phyloP scores from a whole-genome alignment of 148 eudicot species.

The Persicaria tinctoria region DNA sequence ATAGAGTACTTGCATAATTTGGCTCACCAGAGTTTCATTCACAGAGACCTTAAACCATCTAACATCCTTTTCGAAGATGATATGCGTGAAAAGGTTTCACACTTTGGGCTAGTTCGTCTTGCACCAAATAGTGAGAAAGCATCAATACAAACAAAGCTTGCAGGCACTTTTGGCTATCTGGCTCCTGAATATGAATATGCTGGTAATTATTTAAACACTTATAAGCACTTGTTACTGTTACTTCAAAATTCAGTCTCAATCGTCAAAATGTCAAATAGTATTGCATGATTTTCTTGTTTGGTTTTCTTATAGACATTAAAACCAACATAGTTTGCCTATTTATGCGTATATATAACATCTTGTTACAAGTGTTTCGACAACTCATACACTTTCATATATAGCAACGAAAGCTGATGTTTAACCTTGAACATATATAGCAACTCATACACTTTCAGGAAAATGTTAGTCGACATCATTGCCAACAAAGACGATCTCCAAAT shows the following conservation, averaged over 20 bases:
- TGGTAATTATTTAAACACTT: slow-evolving; percentile 30
- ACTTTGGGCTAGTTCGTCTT: slow-evolving; percentile 79
- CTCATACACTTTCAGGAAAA: too few species aligned
- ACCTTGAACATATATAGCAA: too few species aligned
- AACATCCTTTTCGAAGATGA: slow-evolving; percentile 76
- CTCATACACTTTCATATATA: too few species aligned
- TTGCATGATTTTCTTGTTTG: too few species aligned
- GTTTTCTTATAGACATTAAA: too few species aligned
- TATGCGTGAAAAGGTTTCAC: slow-evolving; percentile 77
- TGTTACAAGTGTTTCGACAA: too few species aligned
- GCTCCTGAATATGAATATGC: slow-evolving; percentile 93
- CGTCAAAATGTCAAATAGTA: too few species aligned
- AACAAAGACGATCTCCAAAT: slow-evolving; percentile 43
- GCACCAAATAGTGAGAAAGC: slow-evolving; percentile 57
- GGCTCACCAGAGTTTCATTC: slow-evolving; percentile 78
- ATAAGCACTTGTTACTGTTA: not conserved
- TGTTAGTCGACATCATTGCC: too few species aligned
- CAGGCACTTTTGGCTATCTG: slow-evolving; percentile 80
- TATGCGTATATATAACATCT: too few species aligned
- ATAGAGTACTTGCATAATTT: slow-evolving; percentile 73
- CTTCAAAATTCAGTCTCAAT: too few species aligned
- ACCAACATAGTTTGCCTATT: too few species aligned
- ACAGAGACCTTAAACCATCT: slow-evolving; percentile 74
- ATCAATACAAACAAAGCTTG: slow-evolving; percentile 60
- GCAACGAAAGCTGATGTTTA: too few species aligned